Conservation (phyloP, 306 rosid genomes). For the Styphnolobium japonicum region DNA sequence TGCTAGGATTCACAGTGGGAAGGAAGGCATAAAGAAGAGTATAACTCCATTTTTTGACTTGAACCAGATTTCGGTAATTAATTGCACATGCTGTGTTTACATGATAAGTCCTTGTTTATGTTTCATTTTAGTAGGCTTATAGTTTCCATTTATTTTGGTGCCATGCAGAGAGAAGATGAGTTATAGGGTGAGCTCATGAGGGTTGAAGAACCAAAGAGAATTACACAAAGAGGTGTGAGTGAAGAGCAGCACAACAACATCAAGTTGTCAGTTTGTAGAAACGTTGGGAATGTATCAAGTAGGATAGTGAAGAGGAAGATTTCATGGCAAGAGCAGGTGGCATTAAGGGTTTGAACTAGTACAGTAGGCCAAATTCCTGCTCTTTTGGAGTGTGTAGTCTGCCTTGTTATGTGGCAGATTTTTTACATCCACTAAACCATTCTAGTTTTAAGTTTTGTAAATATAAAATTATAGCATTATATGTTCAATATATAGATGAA, state of each 20-base stretch:
- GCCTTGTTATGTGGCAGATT: constrained; percentile 22
- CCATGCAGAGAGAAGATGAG: constrained; percentile 66
- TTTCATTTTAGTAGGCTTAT: constrained; percentile 6
- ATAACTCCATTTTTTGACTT: constrained; percentile 58
- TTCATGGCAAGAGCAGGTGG: constrained; percentile 90
- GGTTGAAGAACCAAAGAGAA: constrained; percentile 54
- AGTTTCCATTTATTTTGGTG: neutral
- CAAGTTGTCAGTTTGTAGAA: constrained; percentile 62
- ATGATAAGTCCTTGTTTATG: neutral
- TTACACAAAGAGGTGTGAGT: constrained; percentile 35
- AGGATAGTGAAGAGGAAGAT: constrained; percentile 79
- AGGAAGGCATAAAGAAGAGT: constrained; percentile 48
- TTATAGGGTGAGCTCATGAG: constrained; percentile 50
- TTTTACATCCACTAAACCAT: constrained; percentile 7
- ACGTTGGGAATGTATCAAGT: constrained; percentile 50
- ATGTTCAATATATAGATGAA: constrained; percentile 35
- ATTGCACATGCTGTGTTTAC: neutral
- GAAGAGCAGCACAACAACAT: constrained; percentile 57
- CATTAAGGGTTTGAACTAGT: constrained; percentile 63
- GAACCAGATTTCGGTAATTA: constrained; percentile 75
- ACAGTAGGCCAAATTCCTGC: neutral
- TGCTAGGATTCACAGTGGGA: constrained; percentile 42
- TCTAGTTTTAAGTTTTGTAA: constrained; percentile 8
- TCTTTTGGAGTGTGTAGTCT: constrained; percentile 23
- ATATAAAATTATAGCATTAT: constrained; percentile 17